Conservation (phyloP, 1,139 yeast species). For the Kodamaea suecica region DNA sequence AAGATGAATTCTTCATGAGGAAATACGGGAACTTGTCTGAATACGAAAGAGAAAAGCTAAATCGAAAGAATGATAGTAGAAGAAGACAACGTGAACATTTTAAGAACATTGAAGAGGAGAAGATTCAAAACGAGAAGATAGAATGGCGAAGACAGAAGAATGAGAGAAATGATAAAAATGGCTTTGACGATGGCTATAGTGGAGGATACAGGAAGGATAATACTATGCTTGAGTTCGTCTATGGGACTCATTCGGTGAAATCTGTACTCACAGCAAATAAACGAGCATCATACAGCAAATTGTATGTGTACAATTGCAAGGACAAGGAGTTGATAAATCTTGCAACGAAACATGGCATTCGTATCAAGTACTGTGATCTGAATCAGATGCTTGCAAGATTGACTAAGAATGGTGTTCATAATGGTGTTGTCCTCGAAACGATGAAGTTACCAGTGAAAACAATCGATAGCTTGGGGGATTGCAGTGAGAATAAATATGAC, state of each 20-base stretch:
- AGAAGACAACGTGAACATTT: slow-evolving; percentile 13
- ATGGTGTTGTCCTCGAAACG: slow-evolving; percentile 73
- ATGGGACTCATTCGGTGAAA: slow-evolving; percentile 72
- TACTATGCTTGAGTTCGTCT: slow-evolving; percentile 65
- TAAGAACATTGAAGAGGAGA: slow-evolving; percentile 10
- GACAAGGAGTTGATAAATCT: slow-evolving; percentile 37
- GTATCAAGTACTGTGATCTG: slow-evolving; percentile 39
- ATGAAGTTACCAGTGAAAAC: slow-evolving; percentile 51
- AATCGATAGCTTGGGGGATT: slow-evolving; percentile 33
- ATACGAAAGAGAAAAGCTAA: slow-evolving; percentile 27
- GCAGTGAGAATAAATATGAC: slow-evolving; percentile 28
- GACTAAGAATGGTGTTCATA: slow-evolving; percentile 73
- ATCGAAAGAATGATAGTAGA: slow-evolving; percentile 39
- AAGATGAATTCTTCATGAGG: slow-evolving; percentile 41
- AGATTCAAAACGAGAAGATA: slow-evolving; percentile 11
- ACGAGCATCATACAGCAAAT: slow-evolving; percentile 50
- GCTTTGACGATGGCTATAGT: background rate
- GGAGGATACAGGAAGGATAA: slow-evolving; percentile 14
- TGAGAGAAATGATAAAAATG: slow-evolving; percentile 4
- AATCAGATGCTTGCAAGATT: slow-evolving; percentile 60
- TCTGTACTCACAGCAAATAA: slow-evolving; percentile 63
- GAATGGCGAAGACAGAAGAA: slow-evolving; percentile 10
- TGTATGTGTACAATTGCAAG: slow-evolving; percentile 47
- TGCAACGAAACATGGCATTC: slow-evolving; percentile 46
- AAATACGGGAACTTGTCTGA: slow-evolving; percentile 36